Evolutionary conservation across 2,329 filamentous ascomycete species (phyloP).

Genomic region (Lachnellula occidentalis): DNA sequence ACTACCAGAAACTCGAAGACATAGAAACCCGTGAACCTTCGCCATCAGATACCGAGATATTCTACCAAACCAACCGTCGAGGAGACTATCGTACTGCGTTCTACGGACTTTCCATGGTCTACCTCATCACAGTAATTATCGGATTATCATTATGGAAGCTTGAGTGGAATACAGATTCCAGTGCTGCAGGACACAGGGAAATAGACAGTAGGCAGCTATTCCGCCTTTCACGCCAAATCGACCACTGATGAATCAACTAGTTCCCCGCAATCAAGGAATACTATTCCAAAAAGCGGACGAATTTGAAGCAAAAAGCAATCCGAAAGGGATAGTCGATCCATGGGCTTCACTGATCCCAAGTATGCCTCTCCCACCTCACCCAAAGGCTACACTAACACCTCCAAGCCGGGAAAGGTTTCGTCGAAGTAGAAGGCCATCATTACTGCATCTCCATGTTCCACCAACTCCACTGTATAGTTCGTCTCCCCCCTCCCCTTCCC

Average conservation of each 20-base stretch:
- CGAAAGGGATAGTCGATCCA: neutral
- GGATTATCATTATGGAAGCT: neutral
- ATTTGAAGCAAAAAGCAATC: neutral
- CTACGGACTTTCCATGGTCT: neutral
- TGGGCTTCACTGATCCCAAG: neutral
- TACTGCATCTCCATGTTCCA: constrained; percentile 14
- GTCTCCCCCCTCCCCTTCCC: neutral
- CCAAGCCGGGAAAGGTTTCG: constrained; percentile 11
- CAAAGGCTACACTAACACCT: neutral
- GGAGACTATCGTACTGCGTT: neutral
- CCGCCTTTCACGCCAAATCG: neutral
- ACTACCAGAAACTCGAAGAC: neutral
- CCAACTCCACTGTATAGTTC: constrained; percentile 12
- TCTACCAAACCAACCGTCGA: too few relatives aligned
- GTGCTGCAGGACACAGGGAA: neutral
- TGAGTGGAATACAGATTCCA: neutral
- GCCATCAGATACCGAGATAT: neutral
- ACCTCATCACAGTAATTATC: neutral
- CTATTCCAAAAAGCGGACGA: neutral
- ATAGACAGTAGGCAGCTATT: neutral
- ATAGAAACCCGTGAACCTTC: neutral
- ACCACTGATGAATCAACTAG: neutral
- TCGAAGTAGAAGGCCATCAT: constrained; percentile 1
- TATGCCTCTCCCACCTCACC: neutral
- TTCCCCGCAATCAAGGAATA: neutral